These are phyloP conservation scores for Zygoascus meyerae DNA, from an alignment of 1,139 yeast genomes.

Conservation along the genomic window DNA sequence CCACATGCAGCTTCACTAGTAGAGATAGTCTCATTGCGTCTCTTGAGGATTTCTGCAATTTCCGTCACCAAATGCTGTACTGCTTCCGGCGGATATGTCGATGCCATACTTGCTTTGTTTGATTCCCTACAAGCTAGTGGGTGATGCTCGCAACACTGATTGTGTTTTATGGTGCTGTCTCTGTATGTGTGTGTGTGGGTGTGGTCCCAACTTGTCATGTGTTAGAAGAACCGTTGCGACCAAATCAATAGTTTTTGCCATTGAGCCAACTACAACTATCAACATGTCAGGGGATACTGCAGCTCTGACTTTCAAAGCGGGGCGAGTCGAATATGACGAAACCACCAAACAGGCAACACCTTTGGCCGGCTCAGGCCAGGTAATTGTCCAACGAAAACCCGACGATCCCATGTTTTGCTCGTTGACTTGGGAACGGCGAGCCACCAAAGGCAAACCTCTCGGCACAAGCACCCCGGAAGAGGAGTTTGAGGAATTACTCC, in stretches of 20 bases:
- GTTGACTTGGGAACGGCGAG: slow-evolving; percentile 55
- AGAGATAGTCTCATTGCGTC: slow-evolving; percentile 58
- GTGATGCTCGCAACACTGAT: too few relatives aligned
- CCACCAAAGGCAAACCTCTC: slow-evolving; percentile 7
- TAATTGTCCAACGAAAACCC: slow-evolving; percentile 58
- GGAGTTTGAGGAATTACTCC: slow-evolving; percentile 56
- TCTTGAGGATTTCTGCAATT: slow-evolving; percentile 52
- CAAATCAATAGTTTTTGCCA: neutral
- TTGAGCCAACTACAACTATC: neutral
- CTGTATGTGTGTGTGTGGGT: neutral
- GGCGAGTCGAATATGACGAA: slow-evolving; percentile 70
- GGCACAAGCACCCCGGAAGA: slow-evolving; percentile 13
- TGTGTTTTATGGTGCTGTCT: too few relatives aligned
- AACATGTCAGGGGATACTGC: slow-evolving; percentile 15
- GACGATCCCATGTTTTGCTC: slow-evolving; percentile 51
- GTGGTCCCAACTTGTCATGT: neutral
- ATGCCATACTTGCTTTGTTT: neutral
- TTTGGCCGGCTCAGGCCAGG: slow-evolving; percentile 66
- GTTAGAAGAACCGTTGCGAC: neutral
- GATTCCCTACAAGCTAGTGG: too few relatives aligned
- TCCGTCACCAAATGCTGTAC: slow-evolving; percentile 45
- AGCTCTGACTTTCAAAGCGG: slow-evolving; percentile 69
- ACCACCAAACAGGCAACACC: slow-evolving; percentile 70
- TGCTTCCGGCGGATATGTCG: slow-evolving; percentile 54
- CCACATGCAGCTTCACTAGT: slow-evolving; percentile 90